A percentile compares a stretch with the other conserved stretches of the same genome.
phyloP scores from a whole-genome alignment of 805 yeast genomes.

The Wickerhamiella nectarea region DNA sequence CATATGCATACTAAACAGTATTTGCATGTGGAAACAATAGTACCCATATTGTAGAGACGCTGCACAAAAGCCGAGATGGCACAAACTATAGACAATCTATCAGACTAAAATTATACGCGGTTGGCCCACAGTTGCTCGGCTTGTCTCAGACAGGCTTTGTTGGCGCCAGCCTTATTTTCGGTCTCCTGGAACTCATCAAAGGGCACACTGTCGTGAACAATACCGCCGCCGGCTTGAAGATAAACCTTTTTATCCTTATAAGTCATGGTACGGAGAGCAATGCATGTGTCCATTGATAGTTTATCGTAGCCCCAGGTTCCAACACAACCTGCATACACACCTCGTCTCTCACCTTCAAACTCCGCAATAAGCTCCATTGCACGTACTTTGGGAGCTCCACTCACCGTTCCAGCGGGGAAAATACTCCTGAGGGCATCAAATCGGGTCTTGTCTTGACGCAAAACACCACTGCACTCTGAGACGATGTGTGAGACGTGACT shows the following conservation, averaged over 20 bases:
- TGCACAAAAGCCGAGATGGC: no score
- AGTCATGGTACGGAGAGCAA: conserved; percentile 95
- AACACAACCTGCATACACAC: conserved; percentile 97
- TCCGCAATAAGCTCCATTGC: conserved; percentile 94
- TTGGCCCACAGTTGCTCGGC: conserved; percentile 48
- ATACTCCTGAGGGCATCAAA: conserved; percentile 96
- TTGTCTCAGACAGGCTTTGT: conserved; percentile 76
- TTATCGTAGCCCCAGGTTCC: conserved; percentile 97
- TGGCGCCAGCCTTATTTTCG: conserved; percentile 93
- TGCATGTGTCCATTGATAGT: conserved; percentile 92
- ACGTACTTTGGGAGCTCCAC: conserved; percentile 94
- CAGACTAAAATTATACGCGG: no score
- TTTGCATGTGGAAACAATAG: no score
- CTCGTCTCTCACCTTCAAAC: conserved; percentile 82
- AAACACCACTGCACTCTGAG: conserved; percentile 83
- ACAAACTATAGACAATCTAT: no score
- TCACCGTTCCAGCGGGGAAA: conserved; percentile 98
- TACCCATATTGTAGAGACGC: no score
- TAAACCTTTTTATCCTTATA: conserved; percentile 81
- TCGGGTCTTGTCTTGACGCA: conserved; percentile 70
- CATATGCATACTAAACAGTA: no score
- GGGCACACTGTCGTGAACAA: conserved; percentile 89
- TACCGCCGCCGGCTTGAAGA: conserved; percentile 98
- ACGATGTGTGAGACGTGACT: conserved; percentile 96
- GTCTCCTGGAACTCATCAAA: conserved; percentile 93